phyloP scores from a whole-genome alignment of 768 basidiomycete genomes.

The Agrocybe pediades region DNA sequence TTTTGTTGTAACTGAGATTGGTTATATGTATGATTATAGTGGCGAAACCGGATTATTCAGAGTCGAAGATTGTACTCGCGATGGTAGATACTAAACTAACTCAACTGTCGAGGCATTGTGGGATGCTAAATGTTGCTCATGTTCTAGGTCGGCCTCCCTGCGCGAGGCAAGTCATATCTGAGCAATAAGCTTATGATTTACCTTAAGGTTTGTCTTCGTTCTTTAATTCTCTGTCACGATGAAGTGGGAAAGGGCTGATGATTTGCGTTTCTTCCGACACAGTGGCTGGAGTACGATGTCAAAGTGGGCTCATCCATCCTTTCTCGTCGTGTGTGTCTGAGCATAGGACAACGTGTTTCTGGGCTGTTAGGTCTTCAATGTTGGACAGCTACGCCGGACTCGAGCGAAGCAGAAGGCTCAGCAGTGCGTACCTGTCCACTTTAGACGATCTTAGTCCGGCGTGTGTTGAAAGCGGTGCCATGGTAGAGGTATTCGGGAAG shows the following conservation, averaged over 20 bases:
- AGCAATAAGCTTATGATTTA: slow-evolving; percentile 98
- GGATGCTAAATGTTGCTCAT: not conserved
- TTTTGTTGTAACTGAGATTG: not conserved
- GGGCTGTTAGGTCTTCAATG: slow-evolving; percentile 98
- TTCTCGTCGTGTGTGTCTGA: not conserved
- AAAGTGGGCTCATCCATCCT: slow-evolving; percentile 50
- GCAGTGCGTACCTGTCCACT: slow-evolving; percentile 45
- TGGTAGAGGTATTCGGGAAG: slow-evolving; percentile 77
- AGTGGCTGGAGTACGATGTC: slow-evolving; percentile 99
- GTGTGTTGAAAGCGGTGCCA: slow-evolving; percentile 19
- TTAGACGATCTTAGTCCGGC: not conserved
- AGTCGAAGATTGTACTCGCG: slow-evolving; percentile 97
- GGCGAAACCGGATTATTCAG: slow-evolving; percentile 96
- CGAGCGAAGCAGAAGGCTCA: slow-evolving; percentile 81
- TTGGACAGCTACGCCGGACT: slow-evolving; percentile 89
- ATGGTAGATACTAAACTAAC: slow-evolving; percentile 65
- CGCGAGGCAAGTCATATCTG: slow-evolving; percentile 96
- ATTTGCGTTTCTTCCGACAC: not conserved
- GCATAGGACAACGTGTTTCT: not conserved
- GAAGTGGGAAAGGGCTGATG: not conserved
- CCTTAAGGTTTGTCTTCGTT: slow-evolving; percentile 63
- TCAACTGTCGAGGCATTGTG: not conserved
- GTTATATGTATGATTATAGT: slow-evolving; percentile 45
- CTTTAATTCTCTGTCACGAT: not conserved
- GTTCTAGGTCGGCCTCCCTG: slow-evolving; percentile 91